Base-by-base conservation (phyloP, 2,329 filamentous ascomycete genomes). In the Alternaria hordeiaustralica region DNA sequence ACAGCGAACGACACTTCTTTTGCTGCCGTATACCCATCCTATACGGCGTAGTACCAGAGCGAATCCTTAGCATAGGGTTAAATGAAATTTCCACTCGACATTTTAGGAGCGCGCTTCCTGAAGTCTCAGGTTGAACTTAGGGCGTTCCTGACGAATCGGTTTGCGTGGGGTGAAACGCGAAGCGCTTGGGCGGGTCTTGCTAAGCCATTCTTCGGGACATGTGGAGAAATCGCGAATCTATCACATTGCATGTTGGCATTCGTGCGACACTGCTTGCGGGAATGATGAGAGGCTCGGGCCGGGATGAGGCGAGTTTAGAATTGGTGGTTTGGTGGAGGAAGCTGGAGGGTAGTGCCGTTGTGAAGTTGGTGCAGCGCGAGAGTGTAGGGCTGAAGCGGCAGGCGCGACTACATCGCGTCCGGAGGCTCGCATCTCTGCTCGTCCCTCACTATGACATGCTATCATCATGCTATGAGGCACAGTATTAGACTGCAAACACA, bases 1-100 rank as follows among this genome's bases (percentile, higher is more conserved):
- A 25, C 68, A 69, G 73, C 68, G 69, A 71, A 70, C 68, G 45
- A 49, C 65, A 44, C 54, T 30, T 59, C 68, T 76, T 76, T 75
- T 72, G 67, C 61, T 64, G 54, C 47, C 43, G 41, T 49, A 49
- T 41, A 13, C 51, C 1, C 20, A 41, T 36, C 49, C 20, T 23
- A 64, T 75, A 66, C 53, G 73, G 73, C 73, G 58, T 69, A 75
- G 73, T 53, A 41, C 64, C 47, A 62, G 36, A 70, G 65, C 64
- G 33, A 71, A 69, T 72, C 64, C 66, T 61, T 49, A 65, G 56
- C 47, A 55, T 15, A 50, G 51, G 30, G 61, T 58, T 67, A 64
- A 41, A 7, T 13, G 57, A 44, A 64, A 60, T 53, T 49, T 25
- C 15, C 21, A 56, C 58, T 57, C 10, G 20, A 41, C 36, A 41